Conservation (phyloP, 2,329 filamentous ascomycete genomes). For the Metarhizium album region DNA sequence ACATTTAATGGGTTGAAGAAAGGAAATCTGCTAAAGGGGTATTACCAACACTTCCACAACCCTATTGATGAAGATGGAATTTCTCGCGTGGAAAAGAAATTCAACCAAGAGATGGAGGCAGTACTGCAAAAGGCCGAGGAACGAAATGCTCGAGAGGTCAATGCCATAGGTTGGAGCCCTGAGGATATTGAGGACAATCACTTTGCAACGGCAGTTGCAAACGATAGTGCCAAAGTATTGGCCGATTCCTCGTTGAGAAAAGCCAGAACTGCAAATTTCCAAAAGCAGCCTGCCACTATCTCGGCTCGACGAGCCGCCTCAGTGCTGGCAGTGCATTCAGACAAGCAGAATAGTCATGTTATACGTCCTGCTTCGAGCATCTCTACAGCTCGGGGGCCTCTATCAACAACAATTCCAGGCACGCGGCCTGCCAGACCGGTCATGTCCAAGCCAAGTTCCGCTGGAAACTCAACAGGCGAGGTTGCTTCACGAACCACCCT, state of each 20-base stretch:
- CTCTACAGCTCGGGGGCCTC: constrained; percentile 13
- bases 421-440: constrained; percentile 26
- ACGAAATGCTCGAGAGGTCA: constrained; percentile 55
- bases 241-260: not conserved
- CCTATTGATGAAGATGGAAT: constrained; percentile 59
- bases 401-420: constrained; percentile 20
- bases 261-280: constrained; percentile 3
- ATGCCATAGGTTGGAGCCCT: constrained; percentile 50
- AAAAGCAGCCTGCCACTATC: constrained; percentile 18
- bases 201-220: not conserved
- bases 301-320: constrained; percentile 42
- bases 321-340: constrained; percentile 33
- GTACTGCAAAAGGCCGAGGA: constrained; percentile 50
- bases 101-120: constrained; percentile 40
- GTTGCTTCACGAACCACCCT: constrained; percentile 70
- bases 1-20: constrained; percentile 48
- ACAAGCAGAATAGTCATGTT: constrained; percentile 4
- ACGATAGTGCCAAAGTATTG: not conserved
- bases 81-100: constrained; percentile 49
- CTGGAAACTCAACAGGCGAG: constrained; percentile 50
- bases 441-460: constrained; percentile 35
- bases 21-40: constrained; percentile 50
- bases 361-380: not conserved
- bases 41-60: constrained; percentile 49
- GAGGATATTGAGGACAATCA: constrained; percentile 41